Conservation (phyloP, 768 basidiomycete species). For the Amanita brunnescens region DNA sequence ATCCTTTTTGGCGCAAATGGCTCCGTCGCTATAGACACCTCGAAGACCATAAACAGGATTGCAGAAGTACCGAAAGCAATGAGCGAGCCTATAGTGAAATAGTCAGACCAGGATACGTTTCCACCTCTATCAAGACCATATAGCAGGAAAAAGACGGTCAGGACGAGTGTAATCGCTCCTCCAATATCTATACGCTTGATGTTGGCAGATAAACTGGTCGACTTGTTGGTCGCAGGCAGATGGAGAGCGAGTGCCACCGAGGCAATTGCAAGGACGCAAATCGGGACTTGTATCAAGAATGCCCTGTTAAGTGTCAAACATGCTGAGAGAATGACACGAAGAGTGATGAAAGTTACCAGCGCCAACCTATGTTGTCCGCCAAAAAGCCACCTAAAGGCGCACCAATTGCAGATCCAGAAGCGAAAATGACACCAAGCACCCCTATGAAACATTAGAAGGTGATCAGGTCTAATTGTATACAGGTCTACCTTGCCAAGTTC, state of each 20-base stretch:
- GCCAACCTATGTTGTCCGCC: constrained; percentile 58
- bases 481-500: constrained; percentile 57
- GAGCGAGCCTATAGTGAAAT: constrained; percentile 28
- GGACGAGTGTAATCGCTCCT: constrained; percentile 47
- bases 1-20: constrained; percentile 53
- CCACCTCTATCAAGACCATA: constrained; percentile 48
- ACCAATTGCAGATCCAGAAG: constrained; percentile 47
- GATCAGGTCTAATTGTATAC: neutral
- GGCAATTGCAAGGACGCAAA: constrained; percentile 43
- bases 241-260: constrained; percentile 47
- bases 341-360: constrained; percentile 33
- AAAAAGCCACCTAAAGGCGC: constrained; percentile 58
- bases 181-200: constrained; percentile 55
- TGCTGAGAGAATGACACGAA: neutral
- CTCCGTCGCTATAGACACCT: constrained; percentile 43
- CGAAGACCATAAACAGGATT: constrained; percentile 34
- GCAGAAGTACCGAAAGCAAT: constrained; percentile 24
- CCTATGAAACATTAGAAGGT: constrained; percentile 21
- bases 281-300: constrained; percentile 53
- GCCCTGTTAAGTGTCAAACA: constrained; percentile 28
- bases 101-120: constrained; percentile 38
- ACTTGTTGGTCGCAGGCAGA: constrained; percentile 33
- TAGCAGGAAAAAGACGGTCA: constrained; percentile 48
- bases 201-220: constrained; percentile 39
- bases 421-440: constrained; percentile 51